Conservation (phyloP, 2,329 filamentous ascomycete genomes). For the Aspergillus quadricinctus region DNA sequence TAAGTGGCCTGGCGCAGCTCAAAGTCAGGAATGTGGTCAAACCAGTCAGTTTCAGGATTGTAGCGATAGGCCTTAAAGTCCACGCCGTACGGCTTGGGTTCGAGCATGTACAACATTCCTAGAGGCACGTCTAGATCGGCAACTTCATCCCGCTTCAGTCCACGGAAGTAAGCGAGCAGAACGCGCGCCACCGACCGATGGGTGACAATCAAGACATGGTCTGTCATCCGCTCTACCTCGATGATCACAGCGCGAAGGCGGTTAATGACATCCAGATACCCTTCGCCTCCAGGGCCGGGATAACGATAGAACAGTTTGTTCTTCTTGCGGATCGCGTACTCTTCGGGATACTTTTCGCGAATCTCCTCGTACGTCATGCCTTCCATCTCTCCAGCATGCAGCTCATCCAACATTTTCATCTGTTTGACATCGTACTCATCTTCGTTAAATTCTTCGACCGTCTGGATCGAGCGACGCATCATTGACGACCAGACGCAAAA, state of each 20-base stretch:
- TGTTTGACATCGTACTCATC: slow-evolving; percentile 96
- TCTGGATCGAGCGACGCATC: slow-evolving; percentile 84
- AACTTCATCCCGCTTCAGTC: slow-evolving; percentile 83
- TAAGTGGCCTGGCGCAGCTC: slow-evolving; percentile 53
- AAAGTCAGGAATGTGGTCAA: slow-evolving; percentile 82
- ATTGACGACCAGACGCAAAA: slow-evolving; percentile 99
- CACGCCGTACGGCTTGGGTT: slow-evolving; percentile 96
- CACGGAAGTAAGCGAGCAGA: slow-evolving; percentile 93
- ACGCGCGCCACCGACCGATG: slow-evolving; percentile 91
- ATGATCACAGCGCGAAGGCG: slow-evolving; percentile 92
- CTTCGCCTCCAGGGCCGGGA: slow-evolving; percentile 90
- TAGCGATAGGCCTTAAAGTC: slow-evolving; percentile 96
- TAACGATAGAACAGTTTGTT: slow-evolving; percentile 97
- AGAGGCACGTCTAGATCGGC: slow-evolving; percentile 91
- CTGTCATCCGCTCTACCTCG: slow-evolving; percentile 94
- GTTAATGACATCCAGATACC: slow-evolving; percentile 95
- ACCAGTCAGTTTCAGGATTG: slow-evolving; percentile 71
- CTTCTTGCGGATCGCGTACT: slow-evolving; percentile 71
- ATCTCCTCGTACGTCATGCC: slow-evolving; percentile 94
- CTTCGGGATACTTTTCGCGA: slow-evolving; percentile 68
- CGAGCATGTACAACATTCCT: slow-evolving; percentile 89
- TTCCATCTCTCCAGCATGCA: slow-evolving; percentile 89
- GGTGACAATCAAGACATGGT: slow-evolving; percentile 87
- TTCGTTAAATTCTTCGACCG: slow-evolving; percentile 86
- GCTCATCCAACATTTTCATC: slow-evolving; percentile 96